These are phyloP conservation scores for Aspergillus jensenii DNA, from an alignment of 2,329 filamentous ascomycete genomes.

Conservation along the genomic window DNA sequence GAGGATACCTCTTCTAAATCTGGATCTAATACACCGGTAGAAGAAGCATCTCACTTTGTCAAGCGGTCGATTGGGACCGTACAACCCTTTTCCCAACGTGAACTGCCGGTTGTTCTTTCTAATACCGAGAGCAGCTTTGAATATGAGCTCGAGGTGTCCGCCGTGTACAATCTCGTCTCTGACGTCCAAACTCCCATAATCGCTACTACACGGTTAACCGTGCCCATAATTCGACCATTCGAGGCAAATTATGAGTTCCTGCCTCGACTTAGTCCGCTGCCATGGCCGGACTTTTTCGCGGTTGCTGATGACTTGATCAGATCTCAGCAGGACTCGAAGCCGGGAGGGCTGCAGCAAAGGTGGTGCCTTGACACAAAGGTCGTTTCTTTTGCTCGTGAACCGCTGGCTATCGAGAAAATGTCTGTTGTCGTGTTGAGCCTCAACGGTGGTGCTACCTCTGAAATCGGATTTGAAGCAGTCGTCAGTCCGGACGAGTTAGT, in stretches of 20 bases:
- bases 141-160: slow-evolving; percentile 70
- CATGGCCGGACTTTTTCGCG: slow-evolving; percentile 87
- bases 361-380: slow-evolving; percentile 74
- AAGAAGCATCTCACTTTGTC: slow-evolving; percentile 31
- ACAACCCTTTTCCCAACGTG: slow-evolving; percentile 28
- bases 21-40: slow-evolving; percentile 26
- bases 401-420: slow-evolving; percentile 63
- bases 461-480: slow-evolving; percentile 35
- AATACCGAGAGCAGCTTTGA: slow-evolving; percentile 52
- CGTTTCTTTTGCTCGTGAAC: slow-evolving; percentile 72
- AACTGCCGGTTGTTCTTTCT: slow-evolving; percentile 50
- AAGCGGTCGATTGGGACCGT: slow-evolving; percentile 37
- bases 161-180: slow-evolving; percentile 74
- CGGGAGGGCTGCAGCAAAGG: slow-evolving; percentile 70
- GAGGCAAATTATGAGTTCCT: slow-evolving; percentile 88
- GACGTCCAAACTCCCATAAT: slow-evolving; percentile 79
- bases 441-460: slow-evolving; percentile 63
- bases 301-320: slow-evolving; percentile 47
- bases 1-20: slow-evolving; percentile 24
- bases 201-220: slow-evolving; percentile 66
- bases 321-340: slow-evolving; percentile 27
- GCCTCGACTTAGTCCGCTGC: slow-evolving; percentile 71
- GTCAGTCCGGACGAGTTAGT: slow-evolving; percentile 30
- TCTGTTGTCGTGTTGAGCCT: slow-evolving; percentile 61
- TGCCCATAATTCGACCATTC: slow-evolving; percentile 79